Evolutionary conservation across 2,329 filamentous ascomycete genomes (phyloP).

Genomic region (Mariannaea elegans): DNA sequence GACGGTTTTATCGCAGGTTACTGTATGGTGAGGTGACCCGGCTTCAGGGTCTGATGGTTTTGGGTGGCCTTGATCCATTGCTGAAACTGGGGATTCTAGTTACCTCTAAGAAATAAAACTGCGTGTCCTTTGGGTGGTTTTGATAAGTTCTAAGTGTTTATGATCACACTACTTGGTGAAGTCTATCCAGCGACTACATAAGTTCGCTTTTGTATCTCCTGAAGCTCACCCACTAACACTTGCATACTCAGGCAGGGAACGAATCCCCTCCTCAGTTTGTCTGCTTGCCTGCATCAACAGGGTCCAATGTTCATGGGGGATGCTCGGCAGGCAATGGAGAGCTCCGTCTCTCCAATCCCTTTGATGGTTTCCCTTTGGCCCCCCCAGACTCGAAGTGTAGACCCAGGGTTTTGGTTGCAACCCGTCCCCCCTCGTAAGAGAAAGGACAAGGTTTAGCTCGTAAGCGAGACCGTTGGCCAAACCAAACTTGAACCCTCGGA

Average conservation of each 20-base stretch:
- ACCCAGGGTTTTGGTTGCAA: not conserved
- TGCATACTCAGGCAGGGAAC: conserved; percentile 5
- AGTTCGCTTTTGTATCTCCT: conserved; percentile 3
- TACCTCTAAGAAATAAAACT: too few species aligned
- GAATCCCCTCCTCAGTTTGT: not conserved
- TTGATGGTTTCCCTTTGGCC: not conserved
- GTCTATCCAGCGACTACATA: too few species aligned
- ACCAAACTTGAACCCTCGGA: too few species aligned
- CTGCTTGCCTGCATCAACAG: not conserved
- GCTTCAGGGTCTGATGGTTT: not conserved
- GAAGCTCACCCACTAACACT: not conserved
- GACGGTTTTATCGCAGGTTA: conserved; percentile 29
- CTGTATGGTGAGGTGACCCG: conserved; percentile 10
- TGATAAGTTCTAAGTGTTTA: too few species aligned
- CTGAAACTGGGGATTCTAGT: too few species aligned
- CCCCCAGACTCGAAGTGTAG: not conserved
- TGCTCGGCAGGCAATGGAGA: too few species aligned
- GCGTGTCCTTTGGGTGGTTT: too few species aligned
- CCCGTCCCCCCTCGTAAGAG: not conserved
- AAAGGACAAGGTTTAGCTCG: not conserved
- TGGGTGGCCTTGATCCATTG: too few species aligned
- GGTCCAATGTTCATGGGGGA: too few species aligned
- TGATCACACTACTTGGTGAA: too few species aligned
- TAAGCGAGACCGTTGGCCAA: not conserved
- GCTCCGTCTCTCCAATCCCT: not conserved